Percentiles rank a stretch among this genome's conserved stretches.
These are phyloP conservation scores for Vitis amurensis DNA, from an alignment of 164 flowering plant species.

Conservation along the genomic window DNA sequence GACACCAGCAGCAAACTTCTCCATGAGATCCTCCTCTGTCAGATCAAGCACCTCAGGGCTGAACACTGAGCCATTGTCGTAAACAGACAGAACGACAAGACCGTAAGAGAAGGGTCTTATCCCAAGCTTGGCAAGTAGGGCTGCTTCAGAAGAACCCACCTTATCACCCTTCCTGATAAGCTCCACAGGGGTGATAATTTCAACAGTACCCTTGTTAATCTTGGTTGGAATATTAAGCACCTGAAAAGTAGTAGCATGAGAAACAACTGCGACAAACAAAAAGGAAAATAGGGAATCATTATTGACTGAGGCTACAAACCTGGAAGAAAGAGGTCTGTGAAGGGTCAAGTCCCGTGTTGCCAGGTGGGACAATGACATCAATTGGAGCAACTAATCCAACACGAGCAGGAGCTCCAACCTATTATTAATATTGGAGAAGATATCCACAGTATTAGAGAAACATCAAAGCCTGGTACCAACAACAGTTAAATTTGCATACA, in stretches of 20 bases:
- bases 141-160: conserved; percentile 73
- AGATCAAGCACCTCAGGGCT: conserved; percentile 67
- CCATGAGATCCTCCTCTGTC: conserved; percentile 57
- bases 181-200: conserved; percentile 66
- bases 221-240: conserved; percentile 71
- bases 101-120: conserved; percentile 71
- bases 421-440: neutral
- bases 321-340: conserved; percentile 77
- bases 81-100: conserved; percentile 45
- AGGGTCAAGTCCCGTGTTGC: conserved; percentile 74
- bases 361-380: conserved; percentile 72
- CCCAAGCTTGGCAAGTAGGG: conserved; percentile 61
- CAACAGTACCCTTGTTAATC: conserved; percentile 81
- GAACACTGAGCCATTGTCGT: conserved; percentile 65
- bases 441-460: too few relatives aligned
- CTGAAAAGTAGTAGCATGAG: conserved; percentile 11
- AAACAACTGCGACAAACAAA: neutral
- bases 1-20: conserved; percentile 56
- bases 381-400: conserved; percentile 68
- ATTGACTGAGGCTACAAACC: conserved; percentile 21
- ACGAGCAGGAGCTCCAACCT: conserved; percentile 88
- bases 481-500: too few relatives aligned
- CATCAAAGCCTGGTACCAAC: too few relatives aligned
- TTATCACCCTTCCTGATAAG: conserved; percentile 71
- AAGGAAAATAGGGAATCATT: neutral